Evolutionary conservation across 331 rosid genomes (phyloP), one percentile per base, ranked within the genome.

Genomic region (Stylosanthes scabra): DNA sequence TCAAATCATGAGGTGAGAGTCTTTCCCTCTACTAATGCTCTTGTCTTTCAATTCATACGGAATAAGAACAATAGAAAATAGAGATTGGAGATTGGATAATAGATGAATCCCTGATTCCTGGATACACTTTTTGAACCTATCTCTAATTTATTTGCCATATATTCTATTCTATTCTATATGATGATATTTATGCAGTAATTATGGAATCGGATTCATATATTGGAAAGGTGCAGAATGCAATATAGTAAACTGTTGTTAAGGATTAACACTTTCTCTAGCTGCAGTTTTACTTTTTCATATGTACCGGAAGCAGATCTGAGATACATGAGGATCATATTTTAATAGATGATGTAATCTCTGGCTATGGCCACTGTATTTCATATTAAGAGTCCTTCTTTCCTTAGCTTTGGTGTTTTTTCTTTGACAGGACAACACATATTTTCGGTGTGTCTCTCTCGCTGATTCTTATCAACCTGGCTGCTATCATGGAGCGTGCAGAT

Each of bases 401-500:
- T n/a, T n/a, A n/a, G n/a, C n/a, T n/a, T n/a, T n/a, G n/a, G 12
- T 51, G 57, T 10, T 31, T 58, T 45, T 42, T 15, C 55, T 72
- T 55, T 27, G 57, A 59, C 89, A 94, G 98, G 63, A 81, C 78
- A 47, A 83, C 61, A 73, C 81, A 72, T 68, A 70, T 94, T n/a
- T 90, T 76, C 81, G 97, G 97, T 61, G 50, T 91, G 11, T 91
- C 99, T 52, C 82, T 94, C 62, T 94, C 97, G 25, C 88, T 94
- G 70, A 77, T 91, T 80, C 97, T 91, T 34, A 91, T 94, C 82
- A 94, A 94, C 87, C 49, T 94, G 72, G 97, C 97, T 25, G 93
- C 99, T 67, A 88, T 94, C 65, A 91, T 94, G 99, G 97, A 91
- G 82, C 88, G 96, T 0, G 97, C 99, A 0, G 99, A 94, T 16